phyloP scores from a whole-genome alignment of 1,284 basidiomycete genomes.

The Omphalotus olearius region DNA sequence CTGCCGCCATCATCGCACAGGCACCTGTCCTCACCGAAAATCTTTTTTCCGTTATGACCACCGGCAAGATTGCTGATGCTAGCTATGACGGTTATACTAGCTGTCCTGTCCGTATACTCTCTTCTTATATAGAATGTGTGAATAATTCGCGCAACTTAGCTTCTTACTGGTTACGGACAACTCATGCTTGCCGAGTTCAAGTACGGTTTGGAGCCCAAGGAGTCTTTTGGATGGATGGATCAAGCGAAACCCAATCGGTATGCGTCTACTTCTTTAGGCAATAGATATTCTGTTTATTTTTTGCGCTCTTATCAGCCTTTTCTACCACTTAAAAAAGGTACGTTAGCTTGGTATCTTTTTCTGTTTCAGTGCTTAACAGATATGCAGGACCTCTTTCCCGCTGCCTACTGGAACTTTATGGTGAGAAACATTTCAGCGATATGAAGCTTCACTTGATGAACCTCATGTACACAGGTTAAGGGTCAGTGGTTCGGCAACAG shows the following conservation, averaged over 20 bases:
- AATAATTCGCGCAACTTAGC: constrained; percentile 34
- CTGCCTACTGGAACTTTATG: constrained; percentile 84
- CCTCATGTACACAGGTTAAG: constrained; percentile 38
- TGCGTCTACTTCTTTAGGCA: constrained; percentile 15
- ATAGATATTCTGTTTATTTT: constrained; percentile 7
- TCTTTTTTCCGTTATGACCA: constrained; percentile 70
- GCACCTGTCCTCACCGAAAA: constrained; percentile 94
- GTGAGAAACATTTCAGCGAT: constrained; percentile 32
- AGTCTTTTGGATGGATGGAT: constrained; percentile 77
- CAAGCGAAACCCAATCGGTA: constrained; percentile 67
- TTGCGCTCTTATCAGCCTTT: constrained; percentile 42
- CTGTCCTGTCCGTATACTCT: constrained; percentile 58
- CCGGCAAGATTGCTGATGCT: constrained; percentile 64
- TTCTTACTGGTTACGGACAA: constrained; percentile 82
- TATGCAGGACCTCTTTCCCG: constrained; percentile 75
- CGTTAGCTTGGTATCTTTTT: not conserved
- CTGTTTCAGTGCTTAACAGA: not conserved
- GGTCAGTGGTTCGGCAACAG: constrained; percentile 67
- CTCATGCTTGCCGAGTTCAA: constrained; percentile 89
- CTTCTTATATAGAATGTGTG: constrained; percentile 12
- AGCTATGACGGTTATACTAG: constrained; percentile 83
- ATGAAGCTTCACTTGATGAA: not conserved
- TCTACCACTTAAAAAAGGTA: constrained; percentile 92
- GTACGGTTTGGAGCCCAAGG: constrained; percentile 84
- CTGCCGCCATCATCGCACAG: constrained; percentile 89